These are phyloP conservation scores for Termitomyces sp. DNA, from an alignment of 768 basidiomycete genomes.

Conservation along the genomic window DNA sequence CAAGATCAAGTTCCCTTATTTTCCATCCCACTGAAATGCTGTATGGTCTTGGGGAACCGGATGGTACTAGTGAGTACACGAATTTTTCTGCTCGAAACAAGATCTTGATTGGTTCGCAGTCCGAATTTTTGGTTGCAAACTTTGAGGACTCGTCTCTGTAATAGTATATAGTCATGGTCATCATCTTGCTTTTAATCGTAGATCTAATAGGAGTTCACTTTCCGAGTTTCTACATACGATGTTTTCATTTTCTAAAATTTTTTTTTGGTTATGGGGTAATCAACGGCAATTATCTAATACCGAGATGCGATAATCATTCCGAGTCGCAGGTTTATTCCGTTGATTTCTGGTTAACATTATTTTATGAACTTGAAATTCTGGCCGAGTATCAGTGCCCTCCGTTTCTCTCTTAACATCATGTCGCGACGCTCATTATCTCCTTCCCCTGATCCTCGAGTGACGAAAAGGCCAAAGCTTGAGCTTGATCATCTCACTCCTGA, in stretches of 20 bases:
- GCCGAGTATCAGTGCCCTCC: background rate
- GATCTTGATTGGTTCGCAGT: constrained; percentile 27
- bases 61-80: constrained; percentile 49
- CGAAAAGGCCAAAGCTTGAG: constrained; percentile 51
- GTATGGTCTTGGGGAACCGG: constrained; percentile 65
- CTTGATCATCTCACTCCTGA: constrained; percentile 56
- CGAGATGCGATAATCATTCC: background rate
- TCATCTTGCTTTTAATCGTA: constrained; percentile 15
- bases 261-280: background rate
- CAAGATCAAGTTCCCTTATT: constrained; percentile 54
- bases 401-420: constrained; percentile 27
- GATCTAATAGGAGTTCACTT: constrained; percentile 6
- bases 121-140: constrained; percentile 53
- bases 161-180: constrained; percentile 12
- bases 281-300: background rate
- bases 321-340: background rate
- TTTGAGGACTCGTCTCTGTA: constrained; percentile 18
- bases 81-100: background rate
- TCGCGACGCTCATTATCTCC: constrained; percentile 45
- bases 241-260: constrained; percentile 1
- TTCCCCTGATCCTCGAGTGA: constrained; percentile 39
- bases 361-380: constrained; percentile 14
- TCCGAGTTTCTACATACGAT: background rate
- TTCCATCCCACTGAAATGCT: constrained; percentile 91
- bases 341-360: background rate